Conservation (phyloP, 306 rosid genomes). For the Hylodesmum podocarpum region DNA sequence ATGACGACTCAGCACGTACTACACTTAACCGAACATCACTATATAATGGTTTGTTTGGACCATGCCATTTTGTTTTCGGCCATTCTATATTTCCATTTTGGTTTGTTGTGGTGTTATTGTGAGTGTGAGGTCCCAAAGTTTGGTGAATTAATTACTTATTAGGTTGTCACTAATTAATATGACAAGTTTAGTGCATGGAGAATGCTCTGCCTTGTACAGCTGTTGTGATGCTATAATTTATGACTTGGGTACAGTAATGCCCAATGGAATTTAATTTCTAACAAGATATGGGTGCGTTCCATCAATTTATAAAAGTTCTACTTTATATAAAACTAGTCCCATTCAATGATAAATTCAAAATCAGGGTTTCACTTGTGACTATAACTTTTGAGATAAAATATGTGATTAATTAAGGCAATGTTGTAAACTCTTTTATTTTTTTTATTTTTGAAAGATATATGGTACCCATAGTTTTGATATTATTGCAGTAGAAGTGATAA, state of each 20-base stretch:
- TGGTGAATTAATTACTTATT: neutral
- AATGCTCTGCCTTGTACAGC: constrained; percentile 2
- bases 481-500: neutral
- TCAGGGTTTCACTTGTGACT: too few species aligned
- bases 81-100: neutral
- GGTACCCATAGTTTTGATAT: too few species aligned
- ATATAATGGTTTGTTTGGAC: neutral
- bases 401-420: too few species aligned
- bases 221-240: constrained; percentile 16
- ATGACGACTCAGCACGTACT: constrained; percentile 11
- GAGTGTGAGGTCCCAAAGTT: constrained; percentile 12
- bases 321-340: too few species aligned
- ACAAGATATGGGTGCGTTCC: neutral
- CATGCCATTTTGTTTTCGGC: neutral
- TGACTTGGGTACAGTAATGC: neutral
- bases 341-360: too few species aligned
- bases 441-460: too few species aligned
- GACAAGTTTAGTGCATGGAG: constrained; percentile 15
- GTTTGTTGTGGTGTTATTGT: neutral
- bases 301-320: too few species aligned
- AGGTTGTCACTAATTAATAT: constrained; percentile 14
- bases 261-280: neutral
- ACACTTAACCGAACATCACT: neutral
- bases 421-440: too few species aligned
- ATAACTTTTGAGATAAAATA: too few species aligned